Conservation (phyloP, 495 filamentous ascomycete genomes). For the Tuber indicum region DNA sequence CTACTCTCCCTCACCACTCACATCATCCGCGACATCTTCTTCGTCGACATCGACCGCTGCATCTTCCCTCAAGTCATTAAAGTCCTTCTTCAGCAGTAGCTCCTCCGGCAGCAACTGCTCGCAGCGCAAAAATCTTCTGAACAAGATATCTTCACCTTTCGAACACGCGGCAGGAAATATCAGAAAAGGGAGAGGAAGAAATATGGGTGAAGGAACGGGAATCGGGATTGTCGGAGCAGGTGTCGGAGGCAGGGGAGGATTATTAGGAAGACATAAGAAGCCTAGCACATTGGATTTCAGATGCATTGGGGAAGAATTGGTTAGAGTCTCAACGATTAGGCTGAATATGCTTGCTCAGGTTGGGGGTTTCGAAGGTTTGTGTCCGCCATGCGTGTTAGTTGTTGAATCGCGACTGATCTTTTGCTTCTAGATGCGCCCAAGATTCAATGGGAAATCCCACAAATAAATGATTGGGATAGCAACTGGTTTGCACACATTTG, state of each 20-base stretch:
- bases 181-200: background rate
- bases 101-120: background rate
- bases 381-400: background rate
- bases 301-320: conserved; percentile 37
- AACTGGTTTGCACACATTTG: conserved; percentile 36
- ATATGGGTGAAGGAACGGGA: background rate
- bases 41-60: background rate
- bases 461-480: conserved; percentile 35
- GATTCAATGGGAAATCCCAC: conserved; percentile 29
- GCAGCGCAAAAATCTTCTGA: background rate
- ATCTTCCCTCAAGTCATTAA: conserved; percentile 1
- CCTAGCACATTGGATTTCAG: conserved; percentile 39
- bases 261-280: conserved; percentile 30
- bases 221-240: background rate
- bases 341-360: conserved; percentile 21
- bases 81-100: background rate
- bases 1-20: background rate
- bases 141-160: conserved; percentile 2
- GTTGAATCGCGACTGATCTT: conserved; percentile 9
- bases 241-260: conserved; percentile 15
- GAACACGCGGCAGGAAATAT: background rate
- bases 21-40: background rate
- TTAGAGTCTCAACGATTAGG: conserved; percentile 30
- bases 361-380: conserved; percentile 26
- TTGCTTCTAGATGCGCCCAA: conserved; percentile 23